Conservation (phyloP, 106 monocot species). For the Hemerocallis citrina region DNA sequence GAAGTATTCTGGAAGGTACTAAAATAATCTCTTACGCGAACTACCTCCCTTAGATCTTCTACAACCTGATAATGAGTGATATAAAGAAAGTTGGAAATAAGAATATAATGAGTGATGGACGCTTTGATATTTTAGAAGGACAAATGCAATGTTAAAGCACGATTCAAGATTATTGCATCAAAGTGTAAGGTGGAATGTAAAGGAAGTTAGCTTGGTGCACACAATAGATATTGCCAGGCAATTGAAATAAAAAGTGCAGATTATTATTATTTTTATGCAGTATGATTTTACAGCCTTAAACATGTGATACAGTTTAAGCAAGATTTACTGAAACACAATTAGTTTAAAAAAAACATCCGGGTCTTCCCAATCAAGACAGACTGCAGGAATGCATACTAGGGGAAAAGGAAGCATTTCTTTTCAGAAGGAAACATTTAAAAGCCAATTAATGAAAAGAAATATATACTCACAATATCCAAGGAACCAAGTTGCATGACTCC, state of each 20-base stretch:
- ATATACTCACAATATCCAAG: conserved; percentile 40
- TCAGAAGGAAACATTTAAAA: neutral
- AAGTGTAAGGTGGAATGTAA: neutral
- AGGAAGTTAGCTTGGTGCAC: neutral
- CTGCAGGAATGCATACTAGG: neutral
- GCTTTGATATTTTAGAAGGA: neutral
- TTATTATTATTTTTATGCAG: neutral
- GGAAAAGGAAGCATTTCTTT: neutral
- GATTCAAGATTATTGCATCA: neutral
- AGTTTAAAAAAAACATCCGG: neutral
- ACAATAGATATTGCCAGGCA: neutral
- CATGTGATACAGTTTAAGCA: neutral
- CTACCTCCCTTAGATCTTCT: conserved; percentile 34
- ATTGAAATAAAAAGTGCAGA: neutral
- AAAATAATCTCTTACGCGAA: conserved; percentile 37
- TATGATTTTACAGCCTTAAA: neutral
- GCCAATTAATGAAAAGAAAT: neutral
- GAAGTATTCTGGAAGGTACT: conserved; percentile 13
- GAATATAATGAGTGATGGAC: too few species aligned
- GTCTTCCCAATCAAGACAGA: neutral
- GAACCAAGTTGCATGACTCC: conserved; percentile 77
- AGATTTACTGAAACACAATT: neutral
- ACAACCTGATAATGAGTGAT: conserved; percentile 9
- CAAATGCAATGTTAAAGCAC: neutral
- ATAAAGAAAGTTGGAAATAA: neutral